Evolutionary conservation across 2,329 filamentous ascomycete species (phyloP), one percentile per base, ranked within the genome.

Genomic region (Paraphoma sp.): DNA sequence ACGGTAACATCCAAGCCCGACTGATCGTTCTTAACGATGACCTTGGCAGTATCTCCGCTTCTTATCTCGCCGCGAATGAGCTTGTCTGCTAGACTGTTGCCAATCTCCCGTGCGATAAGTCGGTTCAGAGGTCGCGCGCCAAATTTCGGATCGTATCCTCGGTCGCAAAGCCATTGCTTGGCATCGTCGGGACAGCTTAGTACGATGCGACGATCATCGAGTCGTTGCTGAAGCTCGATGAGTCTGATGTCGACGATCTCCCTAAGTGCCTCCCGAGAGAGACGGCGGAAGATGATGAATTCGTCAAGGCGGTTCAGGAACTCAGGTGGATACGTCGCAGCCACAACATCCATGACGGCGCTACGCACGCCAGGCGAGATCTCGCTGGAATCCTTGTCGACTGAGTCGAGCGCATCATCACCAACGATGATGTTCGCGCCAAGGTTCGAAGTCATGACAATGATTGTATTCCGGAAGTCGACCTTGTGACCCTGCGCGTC

Each of bases 251-350:
- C 92, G 47, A 97, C 93, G 62, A 98, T 98, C 71, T 96, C 93
- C 30, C 92, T 85, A 54, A 98, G 84, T 14, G 94, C 93, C 16
- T 84, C 81, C 30, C 84, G 84, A 0, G 92, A 91, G 2, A 98
- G 85, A 8, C 94, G 87, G 78, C 93, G 94, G 83, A 98, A 98
- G 71, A 98, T 82, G 75, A 98, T 97, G 80, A 98, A 97, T 59
- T 96, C 94, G 77, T 98, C 94, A 60, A 98, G 92, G 17, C 95
- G 87, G 80, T 99, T 98, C 62, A 98, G 85, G 82, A 98, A 99
- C 75, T 98, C 95, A 3, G 95, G 95, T 5, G 94, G 88, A 73
- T 97, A 89, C 1, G 83, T 79, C 8, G 83, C 77, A 16, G 89
- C 83, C 1, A 98, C 93, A 14, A 96, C 88, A 69, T 96, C 91